Evolutionary conservation across 495 filamentous ascomycete genomes (phyloP).

Genomic region (Trichoderma gamsii): DNA sequence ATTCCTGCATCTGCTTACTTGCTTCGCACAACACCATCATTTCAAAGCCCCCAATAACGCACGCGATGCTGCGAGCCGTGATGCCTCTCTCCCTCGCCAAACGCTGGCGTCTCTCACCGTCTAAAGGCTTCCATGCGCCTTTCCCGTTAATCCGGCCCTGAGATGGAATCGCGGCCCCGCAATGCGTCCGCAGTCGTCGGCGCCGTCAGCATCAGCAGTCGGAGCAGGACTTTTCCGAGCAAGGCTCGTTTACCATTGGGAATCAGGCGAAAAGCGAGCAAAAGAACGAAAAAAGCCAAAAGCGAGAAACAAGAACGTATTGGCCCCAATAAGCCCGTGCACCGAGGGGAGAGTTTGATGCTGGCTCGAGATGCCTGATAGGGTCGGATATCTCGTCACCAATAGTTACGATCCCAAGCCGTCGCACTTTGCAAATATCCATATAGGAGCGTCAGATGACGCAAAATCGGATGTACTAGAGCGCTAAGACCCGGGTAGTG

Average conservation of each 20-base stretch:
- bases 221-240: neutral
- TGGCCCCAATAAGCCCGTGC: neutral
- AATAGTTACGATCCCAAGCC: neutral
- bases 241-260: neutral
- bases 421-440: neutral
- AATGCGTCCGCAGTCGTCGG: slow-evolving; percentile 9
- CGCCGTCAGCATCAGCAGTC: slow-evolving; percentile 5
- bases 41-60: neutral
- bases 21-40: neutral
- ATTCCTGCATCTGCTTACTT: neutral
- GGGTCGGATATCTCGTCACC: neutral
- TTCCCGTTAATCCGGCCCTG: neutral
- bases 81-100: neutral
- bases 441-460: slow-evolving; percentile 5
- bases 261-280: neutral
- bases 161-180: slow-evolving; percentile 10
- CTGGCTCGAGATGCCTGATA: neutral
- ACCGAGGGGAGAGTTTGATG: neutral
- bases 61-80: neutral
- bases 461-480: neutral
- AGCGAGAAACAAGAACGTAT: neutral
- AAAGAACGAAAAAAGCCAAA: neutral
- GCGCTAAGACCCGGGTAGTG: neutral
- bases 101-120: neutral
- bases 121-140: neutral